Evolutionary conservation across 441 rosid species (phyloP), one percentile per base, ranked within the genome.

Genomic region (Erodium moschatum): DNA sequence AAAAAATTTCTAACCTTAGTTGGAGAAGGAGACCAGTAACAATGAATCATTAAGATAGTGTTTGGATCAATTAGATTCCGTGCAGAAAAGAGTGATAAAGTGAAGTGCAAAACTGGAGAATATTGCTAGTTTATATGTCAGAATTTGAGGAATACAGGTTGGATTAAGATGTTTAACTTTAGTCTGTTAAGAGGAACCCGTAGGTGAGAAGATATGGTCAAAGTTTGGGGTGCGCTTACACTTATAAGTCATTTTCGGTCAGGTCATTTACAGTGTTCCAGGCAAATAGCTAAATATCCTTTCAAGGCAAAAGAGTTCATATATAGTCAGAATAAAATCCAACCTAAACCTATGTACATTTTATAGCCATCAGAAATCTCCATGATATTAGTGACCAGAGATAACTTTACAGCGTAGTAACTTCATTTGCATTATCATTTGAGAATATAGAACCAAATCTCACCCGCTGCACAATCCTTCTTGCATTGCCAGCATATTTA

Each of bases 401-500:
- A 60, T 0, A 60, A 60, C 8, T 10, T 58, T 20, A 58, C 64
- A 56, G 29, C 27, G 21, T 21, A 60, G 64, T 60, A 60, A 21
- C 33, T 60, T 60, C 64, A 60, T 21, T 20, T 60, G 31, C 64
- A 60, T 60, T 40, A 21, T 60, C 15, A 60, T 67, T 24, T 29
- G 19, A 66, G 44, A 61, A 48, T 67, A 50, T 9, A 12, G 66
- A 58, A 19, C 38, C 33, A 61, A 66, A 15, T 73, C 92, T 79
- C 76, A 92, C 97, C 82, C 85, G 76, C 31, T 77, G 84, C 76
- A 84, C 87, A 72, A 61, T 79, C 80, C 77, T 89, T 69, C 72
- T 79, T 16, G 89, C 82, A 72, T 71, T 85, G 70, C 82, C 77
- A 11, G 71, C 77, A 65, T 83, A 84, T 66, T 79, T 83, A 16